A percentile compares a stretch with the other conserved stretches of the same genome.
These are phyloP conservation scores for Polyporus tsugae DNA, from an alignment of 1,284 basidiomycete species.

Conservation along the genomic window DNA sequence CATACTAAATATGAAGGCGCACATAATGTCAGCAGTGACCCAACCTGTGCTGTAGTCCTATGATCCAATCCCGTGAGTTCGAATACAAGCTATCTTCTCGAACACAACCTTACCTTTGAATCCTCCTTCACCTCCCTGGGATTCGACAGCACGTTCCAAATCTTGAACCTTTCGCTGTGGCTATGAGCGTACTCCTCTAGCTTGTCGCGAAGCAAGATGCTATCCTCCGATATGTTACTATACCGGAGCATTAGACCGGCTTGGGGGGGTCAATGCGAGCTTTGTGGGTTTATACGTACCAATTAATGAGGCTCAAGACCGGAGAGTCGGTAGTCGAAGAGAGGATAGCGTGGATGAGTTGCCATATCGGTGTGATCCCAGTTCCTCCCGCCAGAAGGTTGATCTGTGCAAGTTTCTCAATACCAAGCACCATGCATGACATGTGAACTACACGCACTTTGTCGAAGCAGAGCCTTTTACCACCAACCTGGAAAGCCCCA, in stretches of 20 bases:
- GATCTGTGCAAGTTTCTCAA: slow-evolving; percentile 23
- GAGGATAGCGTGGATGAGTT: slow-evolving; percentile 37
- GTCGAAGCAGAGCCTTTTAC: slow-evolving; percentile 29
- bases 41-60: slow-evolving; percentile 2
- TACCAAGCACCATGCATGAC: not conserved
- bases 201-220: slow-evolving; percentile 35
- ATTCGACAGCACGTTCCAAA: slow-evolving; percentile 36
- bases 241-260: slow-evolving; percentile 23
- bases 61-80: not conserved
- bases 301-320: slow-evolving; percentile 33
- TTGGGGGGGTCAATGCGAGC: not conserved
- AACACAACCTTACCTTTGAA: not conserved
- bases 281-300: slow-evolving; percentile 18
- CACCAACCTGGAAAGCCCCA: slow-evolving; percentile 34
- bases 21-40: not conserved
- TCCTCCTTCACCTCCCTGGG: slow-evolving; percentile 23
- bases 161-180: slow-evolving; percentile 31
- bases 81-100: not conserved
- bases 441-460: slow-evolving; percentile 20
- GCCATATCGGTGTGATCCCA: slow-evolving; percentile 39
- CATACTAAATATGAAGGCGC: not conserved
- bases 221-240: slow-evolving; percentile 37
- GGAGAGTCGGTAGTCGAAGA: slow-evolving; percentile 30
- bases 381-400: slow-evolving; percentile 39
- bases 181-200: slow-evolving; percentile 31